Evolutionary conservation across 2,329 filamentous ascomycete species (phyloP).

Genomic region (Fusarium domesticum): DNA sequence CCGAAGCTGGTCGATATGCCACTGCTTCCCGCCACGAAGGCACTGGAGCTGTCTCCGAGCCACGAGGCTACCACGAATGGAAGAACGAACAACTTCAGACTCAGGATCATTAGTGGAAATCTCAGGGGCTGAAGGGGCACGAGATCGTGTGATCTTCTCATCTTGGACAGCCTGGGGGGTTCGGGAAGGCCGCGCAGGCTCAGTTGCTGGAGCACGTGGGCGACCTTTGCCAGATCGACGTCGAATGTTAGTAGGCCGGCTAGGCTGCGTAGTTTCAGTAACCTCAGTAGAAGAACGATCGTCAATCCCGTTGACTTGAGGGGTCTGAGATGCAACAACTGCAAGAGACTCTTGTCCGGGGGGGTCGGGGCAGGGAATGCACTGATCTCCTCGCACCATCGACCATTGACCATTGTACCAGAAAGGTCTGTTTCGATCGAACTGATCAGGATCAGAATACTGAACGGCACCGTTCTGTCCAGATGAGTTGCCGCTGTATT

Average conservation of each 20-base stretch:
- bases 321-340: constrained; percentile 13
- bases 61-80: constrained; percentile 59
- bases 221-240: background rate
- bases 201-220: background rate
- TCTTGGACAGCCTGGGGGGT: constrained; percentile 35
- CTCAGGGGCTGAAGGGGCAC: constrained; percentile 15
- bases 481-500: constrained; percentile 30
- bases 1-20: constrained; percentile 55
- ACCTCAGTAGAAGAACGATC: background rate
- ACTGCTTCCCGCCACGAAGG: constrained; percentile 52
- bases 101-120: background rate
- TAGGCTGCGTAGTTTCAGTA: background rate
- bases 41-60: constrained; percentile 55
- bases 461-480: constrained; percentile 34
- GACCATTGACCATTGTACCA: constrained; percentile 45
- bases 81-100: constrained; percentile 49
- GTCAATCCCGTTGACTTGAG: background rate
- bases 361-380: constrained; percentile 25
- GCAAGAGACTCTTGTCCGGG: constrained; percentile 28
- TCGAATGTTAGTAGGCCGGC: background rate
- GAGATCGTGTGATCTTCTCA: constrained; percentile 36
- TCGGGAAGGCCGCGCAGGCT: background rate
- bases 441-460: constrained; percentile 43
- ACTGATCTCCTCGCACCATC: constrained; percentile 31
- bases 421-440: constrained; percentile 46